A percentile compares a stretch with the other conserved stretches of the same genome.
Conservation (phyloP, 306 rosid species). For the Cucurbita ficifolia region DNA sequence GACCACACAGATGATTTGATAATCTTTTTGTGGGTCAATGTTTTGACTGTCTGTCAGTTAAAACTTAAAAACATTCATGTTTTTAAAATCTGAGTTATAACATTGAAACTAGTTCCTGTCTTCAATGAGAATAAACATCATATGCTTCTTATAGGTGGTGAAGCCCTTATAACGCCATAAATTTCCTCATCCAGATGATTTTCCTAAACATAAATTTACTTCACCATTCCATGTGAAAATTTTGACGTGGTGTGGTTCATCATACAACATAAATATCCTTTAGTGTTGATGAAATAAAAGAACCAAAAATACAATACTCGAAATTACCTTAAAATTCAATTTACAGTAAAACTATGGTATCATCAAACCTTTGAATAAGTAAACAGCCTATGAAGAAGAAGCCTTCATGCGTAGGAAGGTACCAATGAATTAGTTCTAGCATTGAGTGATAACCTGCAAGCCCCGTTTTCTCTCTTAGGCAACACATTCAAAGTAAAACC, state of each 20-base stretch:
- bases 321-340: not conserved
- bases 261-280: not conserved
- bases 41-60: no score
- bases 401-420: not conserved
- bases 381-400: not conserved
- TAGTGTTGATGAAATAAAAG: not conserved
- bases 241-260: not conserved
- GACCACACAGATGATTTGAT: no score
- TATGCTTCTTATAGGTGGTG: no score
- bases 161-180: no score
- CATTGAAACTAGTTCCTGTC: no score
- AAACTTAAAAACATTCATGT: no score
- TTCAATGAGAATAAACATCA: no score
- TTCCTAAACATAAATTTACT: not conserved
- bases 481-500: not conserved
- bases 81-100: no score
- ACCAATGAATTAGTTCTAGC: not conserved
- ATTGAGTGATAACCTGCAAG: not conserved
- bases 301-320: not conserved
- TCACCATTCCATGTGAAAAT: not conserved
- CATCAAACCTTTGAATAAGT: not conserved
- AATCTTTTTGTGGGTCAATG: no score
- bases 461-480: not conserved
- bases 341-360: not conserved
- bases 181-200: not conserved